Base-by-base conservation (phyloP, 371 early-diverging fungal species). In the Haplosporangium sp. region DNA sequence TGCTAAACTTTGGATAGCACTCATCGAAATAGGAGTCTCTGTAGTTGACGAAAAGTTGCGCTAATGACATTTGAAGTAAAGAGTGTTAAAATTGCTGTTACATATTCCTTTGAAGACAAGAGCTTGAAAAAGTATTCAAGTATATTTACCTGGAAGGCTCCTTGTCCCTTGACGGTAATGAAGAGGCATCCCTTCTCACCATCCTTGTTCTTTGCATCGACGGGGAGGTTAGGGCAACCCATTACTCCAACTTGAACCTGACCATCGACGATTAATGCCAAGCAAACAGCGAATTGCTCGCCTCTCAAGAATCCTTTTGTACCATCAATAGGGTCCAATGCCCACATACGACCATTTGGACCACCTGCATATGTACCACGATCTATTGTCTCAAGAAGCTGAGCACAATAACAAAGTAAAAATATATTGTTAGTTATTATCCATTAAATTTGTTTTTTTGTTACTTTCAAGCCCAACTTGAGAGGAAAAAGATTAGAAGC, bases 301-400 rank as follows among this genome's bases (percentile, higher is more conserved):
- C 98, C 98, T 66, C 99, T 91, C 76, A 99, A 85, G 79, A 98
- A 99, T 7, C 99, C 99, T 83, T 94, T 94, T 38, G 95, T 95
- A 34, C 95, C 96, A 83, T 96, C 99, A 81, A 98, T 96, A 4
- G 99, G 99, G 83, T 99, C 99, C 68, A 99, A 86, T 17, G 97
- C 96, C 98, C 98, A 99, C 88, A 90, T 89, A 66, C 97, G 90
- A 11, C 96, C 97, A 44, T 84, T 78, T 1, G 93, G 44, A 6
- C 97, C 97, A 47, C 97, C 97, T 13, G 83, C 88, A 85, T 90
- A 94, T 58, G 89, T 91, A 15, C 98, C 98, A n/a, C 93, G 88
- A 76, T 98, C 98, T 83, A 98, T 97, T 8, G 94, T 88, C 52
- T 88, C 86, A 34, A 94, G 82, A 38, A 96, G 84, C 95, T 96